phyloP scores from a whole-genome alignment of 2,329 filamentous ascomycete genomes.

The Herpotrichia juniperi region DNA sequence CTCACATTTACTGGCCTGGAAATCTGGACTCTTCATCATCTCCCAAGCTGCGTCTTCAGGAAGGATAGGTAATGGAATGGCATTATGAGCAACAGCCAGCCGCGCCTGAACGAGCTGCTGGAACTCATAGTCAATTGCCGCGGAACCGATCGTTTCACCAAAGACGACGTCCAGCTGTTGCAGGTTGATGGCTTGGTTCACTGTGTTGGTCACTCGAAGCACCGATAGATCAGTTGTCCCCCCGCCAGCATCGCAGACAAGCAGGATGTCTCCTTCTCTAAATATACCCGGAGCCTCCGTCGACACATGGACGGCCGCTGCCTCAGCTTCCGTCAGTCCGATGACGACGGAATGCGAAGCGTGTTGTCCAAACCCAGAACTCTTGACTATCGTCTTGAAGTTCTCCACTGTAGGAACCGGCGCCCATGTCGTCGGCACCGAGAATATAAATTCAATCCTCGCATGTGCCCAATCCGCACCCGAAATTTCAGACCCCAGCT shows the following conservation, averaged over 20 bases:
- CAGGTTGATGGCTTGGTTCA: slow-evolving; percentile 34
- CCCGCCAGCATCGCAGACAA: slow-evolving; percentile 59
- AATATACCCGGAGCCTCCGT: slow-evolving; percentile 44
- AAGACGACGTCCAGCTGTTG: slow-evolving; percentile 47
- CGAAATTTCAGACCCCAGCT: slow-evolving; percentile 41
- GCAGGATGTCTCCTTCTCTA: slow-evolving; percentile 50
- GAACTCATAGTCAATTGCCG: slow-evolving; percentile 49
- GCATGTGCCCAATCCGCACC: slow-evolving; percentile 48
- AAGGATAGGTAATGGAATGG: slow-evolving; percentile 31
- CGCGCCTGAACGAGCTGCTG: slow-evolving; percentile 41
- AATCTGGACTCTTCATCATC: slow-evolving; percentile 49
- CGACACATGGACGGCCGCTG: slow-evolving; percentile 58
- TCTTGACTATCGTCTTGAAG: slow-evolving; percentile 56
- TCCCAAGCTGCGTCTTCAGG: slow-evolving; percentile 46
- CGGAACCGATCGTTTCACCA: slow-evolving; percentile 49
- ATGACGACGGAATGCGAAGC: slow-evolving; percentile 49
- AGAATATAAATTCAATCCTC: slow-evolving; percentile 61
- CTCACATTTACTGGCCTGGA: slow-evolving; percentile 49
- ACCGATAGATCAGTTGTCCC: slow-evolving; percentile 54
- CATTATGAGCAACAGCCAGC: slow-evolving; percentile 34
- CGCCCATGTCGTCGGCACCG: slow-evolving; percentile 64
- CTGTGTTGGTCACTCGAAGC: slow-evolving; percentile 38
- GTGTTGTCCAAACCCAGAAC: slow-evolving; percentile 57
- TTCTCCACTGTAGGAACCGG: slow-evolving; percentile 57
- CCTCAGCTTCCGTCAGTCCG: slow-evolving; percentile 60